Conservation (phyloP, 1,139 yeast species). For the Candida labiduridarum region DNA sequence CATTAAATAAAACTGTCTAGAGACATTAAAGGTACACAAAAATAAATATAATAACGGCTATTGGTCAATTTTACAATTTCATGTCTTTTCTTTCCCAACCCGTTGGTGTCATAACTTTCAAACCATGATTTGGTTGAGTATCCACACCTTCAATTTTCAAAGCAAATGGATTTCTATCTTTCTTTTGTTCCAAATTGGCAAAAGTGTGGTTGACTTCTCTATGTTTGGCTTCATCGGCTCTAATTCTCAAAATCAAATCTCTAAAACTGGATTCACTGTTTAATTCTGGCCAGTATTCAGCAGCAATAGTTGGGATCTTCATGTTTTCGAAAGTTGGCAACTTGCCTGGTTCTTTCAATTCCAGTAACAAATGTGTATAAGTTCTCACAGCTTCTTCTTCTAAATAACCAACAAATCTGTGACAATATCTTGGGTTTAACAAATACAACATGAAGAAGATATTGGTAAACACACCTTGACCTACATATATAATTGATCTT, state of each 20-base stretch:
- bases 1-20: not conserved
- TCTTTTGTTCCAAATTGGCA: constrained; percentile 58
- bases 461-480: constrained; percentile 75
- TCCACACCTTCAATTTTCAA: constrained; percentile 38
- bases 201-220: constrained; percentile 78
- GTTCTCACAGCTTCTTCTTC: constrained; percentile 84
- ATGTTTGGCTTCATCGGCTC: constrained; percentile 73
- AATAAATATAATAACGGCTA: not conserved
- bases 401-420: constrained; percentile 75
- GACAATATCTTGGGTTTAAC: constrained; percentile 65
- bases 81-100: constrained; percentile 72
- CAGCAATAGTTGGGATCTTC: constrained; percentile 59
- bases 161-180: constrained; percentile 73
- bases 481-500: constrained; percentile 55
- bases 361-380: constrained; percentile 60
- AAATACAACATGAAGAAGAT: constrained; percentile 64
- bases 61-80: constrained; percentile 9
- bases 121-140: constrained; percentile 60
- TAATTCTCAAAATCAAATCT: constrained; percentile 60
- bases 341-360: constrained; percentile 54
- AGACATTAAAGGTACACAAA: not conserved
- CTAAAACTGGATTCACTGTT: constrained; percentile 53
- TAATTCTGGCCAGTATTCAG: constrained; percentile 62
- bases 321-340: constrained; percentile 50
- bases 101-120: constrained; percentile 45